These are phyloP conservation scores for Pouteria campechiana DNA, from an alignment of 179 eudicot species.

Conservation along the genomic window DNA sequence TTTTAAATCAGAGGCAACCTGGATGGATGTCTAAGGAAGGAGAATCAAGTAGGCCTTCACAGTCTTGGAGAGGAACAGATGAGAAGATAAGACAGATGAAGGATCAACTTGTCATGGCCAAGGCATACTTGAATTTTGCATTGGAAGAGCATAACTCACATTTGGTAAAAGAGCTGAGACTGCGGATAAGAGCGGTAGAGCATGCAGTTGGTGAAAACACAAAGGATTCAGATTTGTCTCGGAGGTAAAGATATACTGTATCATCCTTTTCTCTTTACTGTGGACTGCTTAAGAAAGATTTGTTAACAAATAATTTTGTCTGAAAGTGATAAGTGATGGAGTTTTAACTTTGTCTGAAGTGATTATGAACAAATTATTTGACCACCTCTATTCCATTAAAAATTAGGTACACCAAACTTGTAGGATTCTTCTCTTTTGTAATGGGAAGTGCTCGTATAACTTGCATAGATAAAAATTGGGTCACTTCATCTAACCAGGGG, in stretches of 20 bases:
- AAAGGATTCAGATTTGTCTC: slow-evolving; percentile 67
- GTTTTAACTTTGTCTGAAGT: too few species aligned
- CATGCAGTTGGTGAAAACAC: slow-evolving; percentile 47
- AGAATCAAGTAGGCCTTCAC: slow-evolving; percentile 12
- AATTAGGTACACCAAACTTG: too few species aligned
- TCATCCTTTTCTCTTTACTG: too few species aligned
- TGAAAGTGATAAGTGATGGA: too few species aligned
- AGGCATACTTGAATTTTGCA: slow-evolving; percentile 64
- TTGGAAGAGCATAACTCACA: slow-evolving; percentile 47
- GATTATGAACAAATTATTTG: too few species aligned
- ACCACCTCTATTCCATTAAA: too few species aligned
- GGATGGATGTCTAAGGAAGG: slow-evolving; percentile 9
- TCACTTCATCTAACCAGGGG: too few species aligned
- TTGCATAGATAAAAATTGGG: too few species aligned
- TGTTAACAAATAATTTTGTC: too few species aligned
- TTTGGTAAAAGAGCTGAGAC: slow-evolving; percentile 67
- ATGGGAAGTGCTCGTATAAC: too few species aligned
- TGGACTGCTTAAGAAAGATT: too few species aligned
- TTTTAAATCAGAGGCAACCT: slow-evolving; percentile 17
- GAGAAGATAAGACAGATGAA: slow-evolving; percentile 65
- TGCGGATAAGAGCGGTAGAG: slow-evolving; percentile 70
- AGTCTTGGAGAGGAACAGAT: slow-evolving; percentile 28
- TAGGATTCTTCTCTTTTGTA: too few species aligned
- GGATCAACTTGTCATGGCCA: slow-evolving; percentile 89
- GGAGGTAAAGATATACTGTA: slow-evolving; percentile 35